A percentile compares a stretch with the other conserved stretches of the same genome.
These are phyloP conservation scores for Ormosia semicastrata DNA, from an alignment of 306 rosid genomes.

Conservation along the genomic window DNA sequence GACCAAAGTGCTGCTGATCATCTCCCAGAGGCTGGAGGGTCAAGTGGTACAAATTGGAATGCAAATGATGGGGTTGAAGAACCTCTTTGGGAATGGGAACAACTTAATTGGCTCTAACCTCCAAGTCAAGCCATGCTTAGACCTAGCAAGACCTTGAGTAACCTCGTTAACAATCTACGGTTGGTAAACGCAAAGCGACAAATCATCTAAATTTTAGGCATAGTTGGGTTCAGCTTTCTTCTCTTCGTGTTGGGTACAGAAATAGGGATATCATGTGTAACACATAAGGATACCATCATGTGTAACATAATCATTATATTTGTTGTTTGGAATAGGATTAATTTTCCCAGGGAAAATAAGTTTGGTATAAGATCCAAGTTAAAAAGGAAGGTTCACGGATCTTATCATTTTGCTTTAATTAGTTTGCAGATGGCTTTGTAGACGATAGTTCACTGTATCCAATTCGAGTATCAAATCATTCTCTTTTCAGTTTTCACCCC, in stretches of 20 bases:
- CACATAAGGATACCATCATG: too few species aligned
- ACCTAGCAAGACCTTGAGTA: not conserved
- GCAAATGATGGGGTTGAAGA: slow-evolving; percentile 27
- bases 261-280: too few species aligned
- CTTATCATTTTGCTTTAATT: not conserved
- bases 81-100: slow-evolving; percentile 58
- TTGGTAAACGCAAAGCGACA: too few species aligned
- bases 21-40: slow-evolving; percentile 7
- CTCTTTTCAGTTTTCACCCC: not conserved
- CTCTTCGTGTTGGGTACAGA: too few species aligned
- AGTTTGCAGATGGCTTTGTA: not conserved
- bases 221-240: not conserved
- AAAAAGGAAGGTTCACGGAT: not conserved
- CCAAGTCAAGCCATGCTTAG: slow-evolving; percentile 13
- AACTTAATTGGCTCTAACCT: slow-evolving; percentile 37
- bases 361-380: not conserved
- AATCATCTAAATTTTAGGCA: not conserved
- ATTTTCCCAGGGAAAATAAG: not conserved
- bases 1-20: slow-evolving; percentile 17
- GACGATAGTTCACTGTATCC: not conserved
- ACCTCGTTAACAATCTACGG: not conserved
- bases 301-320: not conserved
- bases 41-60: slow-evolving; percentile 29
- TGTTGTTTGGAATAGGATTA: not conserved
- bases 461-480: not conserved